Base-by-base conservation (phyloP, 352 stramenopile genomes). In the Phytophthora citricola region DNA sequence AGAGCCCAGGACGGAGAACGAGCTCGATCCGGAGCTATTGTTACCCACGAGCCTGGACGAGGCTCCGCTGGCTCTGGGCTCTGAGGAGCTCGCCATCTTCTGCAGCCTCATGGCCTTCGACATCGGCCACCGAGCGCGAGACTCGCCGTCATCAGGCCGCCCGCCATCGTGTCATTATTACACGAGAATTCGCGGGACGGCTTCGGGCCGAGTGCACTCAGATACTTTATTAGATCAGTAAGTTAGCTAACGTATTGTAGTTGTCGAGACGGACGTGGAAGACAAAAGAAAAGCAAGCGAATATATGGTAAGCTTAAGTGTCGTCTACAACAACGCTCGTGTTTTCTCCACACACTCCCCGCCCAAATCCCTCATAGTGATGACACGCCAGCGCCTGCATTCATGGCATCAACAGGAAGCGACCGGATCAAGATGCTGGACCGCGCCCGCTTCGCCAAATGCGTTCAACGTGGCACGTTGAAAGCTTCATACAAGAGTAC, bases 61-160 rank as follows among this genome's bases (percentile, higher is more conserved):
- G 39, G 81, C 79, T 32, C 85, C 85, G 9, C 58, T 90, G n/a
- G 74, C 43, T 24, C 72, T 93, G 11, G 67, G 75, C 4, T 83
- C 69, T 46, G 83, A 93, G 46, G 83, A 93, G 63, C 76, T 93
- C 32, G 73, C 75, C 22, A 90, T 93, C 66, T 93, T 93, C 63
- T 92, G 75, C 76, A 87, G 76, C 47, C 74, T 91, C 71, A 93
- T 93, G 85, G 83, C 78, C 12, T 87, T 87, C 50, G 85, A 91
- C 60, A 15, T 58, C 11, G 75, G 67, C 40, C 63, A 82, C 32
- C 66, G 69, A 17, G 41, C 64, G 7, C 56, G 51, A 46, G 27
- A 71, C 7, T 3, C 63, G 29, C 2, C 60, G 29, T 38, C 66
- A 50, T 49, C 63, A 64, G 10, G 34, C 31, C 44, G 34, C 46